Conservation (phyloP, 2,329 filamentous ascomycete genomes). For the Penicillium sp. region DNA sequence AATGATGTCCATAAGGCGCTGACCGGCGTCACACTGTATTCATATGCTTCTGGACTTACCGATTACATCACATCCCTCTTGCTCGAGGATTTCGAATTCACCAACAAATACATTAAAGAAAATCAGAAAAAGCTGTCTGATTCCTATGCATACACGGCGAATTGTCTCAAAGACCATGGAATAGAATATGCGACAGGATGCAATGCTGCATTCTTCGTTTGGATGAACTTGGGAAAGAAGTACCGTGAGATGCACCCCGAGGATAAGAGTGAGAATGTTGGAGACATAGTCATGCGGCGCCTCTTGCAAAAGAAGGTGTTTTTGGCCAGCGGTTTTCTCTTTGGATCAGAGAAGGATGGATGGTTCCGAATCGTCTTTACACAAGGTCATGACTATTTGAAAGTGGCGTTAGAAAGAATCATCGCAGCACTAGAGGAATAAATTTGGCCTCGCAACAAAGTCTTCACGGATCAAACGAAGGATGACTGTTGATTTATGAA, state of each 20-base stretch:
- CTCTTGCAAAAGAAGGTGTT: slow-evolving; percentile 41
- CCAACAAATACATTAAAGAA: slow-evolving; percentile 45
- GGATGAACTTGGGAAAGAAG: slow-evolving; percentile 48
- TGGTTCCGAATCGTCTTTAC: slow-evolving; percentile 48
- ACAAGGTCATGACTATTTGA: slow-evolving; percentile 31
- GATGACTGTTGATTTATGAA: background rate
- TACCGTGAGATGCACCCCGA: slow-evolving; percentile 27
- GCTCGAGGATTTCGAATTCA: slow-evolving; percentile 47
- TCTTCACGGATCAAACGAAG: background rate
- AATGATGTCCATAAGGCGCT: slow-evolving; percentile 41
- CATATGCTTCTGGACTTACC: slow-evolving; percentile 48
- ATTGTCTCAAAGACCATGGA: slow-evolving; percentile 41
- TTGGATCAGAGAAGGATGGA: slow-evolving; percentile 41
- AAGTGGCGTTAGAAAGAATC: slow-evolving; percentile 35
- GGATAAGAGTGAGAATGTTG: slow-evolving; percentile 16
- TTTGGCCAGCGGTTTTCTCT: slow-evolving; percentile 35
- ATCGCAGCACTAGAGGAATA: slow-evolving; percentile 18
- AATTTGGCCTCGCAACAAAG: background rate
- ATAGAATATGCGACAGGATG: slow-evolving; percentile 49
- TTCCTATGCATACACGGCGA: slow-evolving; percentile 42
- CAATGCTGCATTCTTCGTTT: slow-evolving; percentile 60
- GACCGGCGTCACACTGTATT: slow-evolving; percentile 46
- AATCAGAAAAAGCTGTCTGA: slow-evolving; percentile 46
- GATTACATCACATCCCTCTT: slow-evolving; percentile 42
- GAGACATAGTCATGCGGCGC: slow-evolving; percentile 33